Evolutionary conservation across 2,329 filamentous ascomycete genomes (phyloP).

Genomic region (Aureobasidium lini): DNA sequence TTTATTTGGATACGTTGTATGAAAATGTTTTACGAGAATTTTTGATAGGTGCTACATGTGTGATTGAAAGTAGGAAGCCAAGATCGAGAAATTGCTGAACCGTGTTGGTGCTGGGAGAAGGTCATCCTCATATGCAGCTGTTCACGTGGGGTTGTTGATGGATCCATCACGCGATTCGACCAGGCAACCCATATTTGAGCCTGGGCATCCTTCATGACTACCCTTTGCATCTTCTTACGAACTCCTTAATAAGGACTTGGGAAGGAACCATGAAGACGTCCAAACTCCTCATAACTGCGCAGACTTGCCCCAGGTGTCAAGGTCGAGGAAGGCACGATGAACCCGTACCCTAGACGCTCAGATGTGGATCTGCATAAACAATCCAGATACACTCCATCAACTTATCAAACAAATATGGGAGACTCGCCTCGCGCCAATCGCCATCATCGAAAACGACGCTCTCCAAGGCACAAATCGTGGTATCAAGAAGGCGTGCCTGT

Average conservation of each 20-base stretch:
- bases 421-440: constrained; percentile 1
- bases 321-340: constrained; percentile 4
- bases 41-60: too few species aligned
- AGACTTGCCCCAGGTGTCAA: not conserved
- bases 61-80: too few species aligned
- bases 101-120: not conserved
- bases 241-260: not conserved
- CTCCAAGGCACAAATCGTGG: constrained; percentile 21
- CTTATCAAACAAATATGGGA: not conserved
- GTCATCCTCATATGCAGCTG: constrained; percentile 1
- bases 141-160: not conserved
- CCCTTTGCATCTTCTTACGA: not conserved
- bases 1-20: not conserved
- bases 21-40: not conserved
- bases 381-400: not conserved
- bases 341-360: constrained; percentile 2
- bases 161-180: constrained; percentile 2
- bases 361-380: constrained; percentile 1
- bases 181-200: constrained; percentile 6
- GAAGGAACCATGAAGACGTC: not conserved
- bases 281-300: not conserved
- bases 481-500: constrained; percentile 21
- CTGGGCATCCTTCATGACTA: not conserved
- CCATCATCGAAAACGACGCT: constrained; percentile 7
- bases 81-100: not conserved